Evolutionary conservation across 208 protist species (phyloP), one percentile per base, ranked within the genome.

Genomic region (Leishmania martiniquensis): DNA sequence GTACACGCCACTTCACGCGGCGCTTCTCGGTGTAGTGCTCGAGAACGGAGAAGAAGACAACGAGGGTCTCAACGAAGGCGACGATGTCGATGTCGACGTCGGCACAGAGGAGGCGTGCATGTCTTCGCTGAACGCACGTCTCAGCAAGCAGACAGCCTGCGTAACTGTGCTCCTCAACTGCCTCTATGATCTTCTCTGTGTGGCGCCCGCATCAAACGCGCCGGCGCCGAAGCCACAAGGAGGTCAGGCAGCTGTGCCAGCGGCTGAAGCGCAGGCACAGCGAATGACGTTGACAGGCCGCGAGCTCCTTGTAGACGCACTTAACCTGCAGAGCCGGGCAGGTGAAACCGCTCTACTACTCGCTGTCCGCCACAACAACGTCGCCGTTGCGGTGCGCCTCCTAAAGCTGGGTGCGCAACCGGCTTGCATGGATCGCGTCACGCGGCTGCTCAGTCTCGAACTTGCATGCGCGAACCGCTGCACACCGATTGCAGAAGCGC

Each of bases 1-100:
- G 42, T 95, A 92, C 82, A 93, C 91, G 2, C 91, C 91, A 4
- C 77, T 95, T 22, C 91, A 95, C 73, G 86, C 86, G 63, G 85
- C 86, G 22, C 51, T 95, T 45, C 88, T 95, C 37, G 91, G 91
- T 49, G 88, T 88, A 3, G 77, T 90, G 29, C 76, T 81, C 7
- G 68, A 83, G 1, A 81, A 76, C 75, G 84, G 78, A 49, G 79
- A 87, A 15, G 60, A 68, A n/a, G 72, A 62, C 15, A 52, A 70
- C 34, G 81, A 75, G 10, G 76, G 60, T n/a, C 55, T 60, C 39
- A 51, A 45, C n/a, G 55, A 68, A 25, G 45, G 42, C 25, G 29
- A 1, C 39, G 7, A 45, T 32, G 45, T 44, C 39, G 7, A 45
- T 32, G 45, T 44, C 20, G 55, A 22, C 29, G 62, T 32, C 13